These are phyloP conservation scores for Hibiscus syriacus DNA, from an alignment of 345 rosid genomes.

Conservation along the genomic window DNA sequence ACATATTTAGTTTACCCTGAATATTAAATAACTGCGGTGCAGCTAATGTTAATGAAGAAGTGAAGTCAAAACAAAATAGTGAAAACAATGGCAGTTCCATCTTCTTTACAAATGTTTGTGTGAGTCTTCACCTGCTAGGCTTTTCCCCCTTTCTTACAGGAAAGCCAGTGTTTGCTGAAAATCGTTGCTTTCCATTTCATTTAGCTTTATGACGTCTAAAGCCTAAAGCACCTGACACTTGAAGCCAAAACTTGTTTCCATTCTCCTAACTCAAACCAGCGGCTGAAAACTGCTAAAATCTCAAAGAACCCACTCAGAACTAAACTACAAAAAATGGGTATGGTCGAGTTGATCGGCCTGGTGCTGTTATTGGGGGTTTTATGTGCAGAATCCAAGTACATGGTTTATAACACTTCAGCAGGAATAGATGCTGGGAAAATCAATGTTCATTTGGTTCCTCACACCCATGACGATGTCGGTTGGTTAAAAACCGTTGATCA, in stretches of 20 bases:
- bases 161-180: background rate
- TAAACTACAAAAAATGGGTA: constrained; percentile 12
- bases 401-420: constrained; percentile 79
- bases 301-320: background rate
- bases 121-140: too few relatives aligned
- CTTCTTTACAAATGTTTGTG: too few relatives aligned
- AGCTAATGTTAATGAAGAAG: too few relatives aligned
- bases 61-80: too few relatives aligned
- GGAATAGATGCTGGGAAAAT: constrained; percentile 69
- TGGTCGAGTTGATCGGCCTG: constrained; percentile 10
- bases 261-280: background rate
- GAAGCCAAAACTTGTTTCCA: background rate
- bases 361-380: constrained; percentile 29
- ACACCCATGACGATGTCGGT: constrained; percentile 94
- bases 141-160: background rate
- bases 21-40: too few relatives aligned
- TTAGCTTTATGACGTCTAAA: background rate
- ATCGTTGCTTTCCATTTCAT: too few relatives aligned
- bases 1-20: too few relatives aligned
- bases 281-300: background rate
- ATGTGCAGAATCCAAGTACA: constrained; percentile 54
- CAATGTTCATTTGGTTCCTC: constrained; percentile 93
- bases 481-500: constrained; percentile 98
- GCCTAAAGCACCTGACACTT: background rate
- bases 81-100: too few relatives aligned